Evolutionary conservation across 257 asterid species (phyloP), one percentile per base, ranked within the genome.

Genomic region (Henckelia pumila): DNA sequence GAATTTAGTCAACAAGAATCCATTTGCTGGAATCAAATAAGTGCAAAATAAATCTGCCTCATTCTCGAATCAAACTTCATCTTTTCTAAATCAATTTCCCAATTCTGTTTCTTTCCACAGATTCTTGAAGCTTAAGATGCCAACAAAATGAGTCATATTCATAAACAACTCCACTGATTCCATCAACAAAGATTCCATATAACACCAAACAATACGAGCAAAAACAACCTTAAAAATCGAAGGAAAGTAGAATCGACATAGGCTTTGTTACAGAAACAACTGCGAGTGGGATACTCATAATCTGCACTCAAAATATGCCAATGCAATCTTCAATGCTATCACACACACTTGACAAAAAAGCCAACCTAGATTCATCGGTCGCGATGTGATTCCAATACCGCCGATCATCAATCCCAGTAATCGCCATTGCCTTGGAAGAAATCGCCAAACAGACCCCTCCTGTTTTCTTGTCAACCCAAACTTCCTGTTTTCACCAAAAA

Each of bases 351-450:
- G 26, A 2, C 73, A 63, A 37, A 40, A 75, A 72, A 61, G n/a
- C 80, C 20, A 65, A 91, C 95, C 98, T 87, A n/a, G 98, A 92
- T 74, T 92, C 94, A 25, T 81, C 82, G 5, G 85, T 84, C 1
- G 79, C 72, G 72, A 85, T 84, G 73, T 84, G 83, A 81, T 80
- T 92, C 98, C 98, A 92, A 69, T 92, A 92, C 58, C 98, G 77
- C 68, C 98, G 85, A 80, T 91, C 98, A 76, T 87, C 94, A 2
- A 91, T 91, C 37, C 96, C 96, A 1, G 95, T 91, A 2, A 91
- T 92, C 66, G 84, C 3, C 88, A 92, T 73, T 24, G 84, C 94
- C 80, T 86, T 87, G 4, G 90, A 87, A 50, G 96, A 89, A 33
- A 92, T 76, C 14, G 89, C 85, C 76, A 89, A 76, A 69, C 94